Percentiles rank a stretch among this genome's conserved stretches.
Evolutionary conservation across 2,329 filamentous ascomycete species (phyloP).

Genomic region (Paecilomyces sp.): DNA sequence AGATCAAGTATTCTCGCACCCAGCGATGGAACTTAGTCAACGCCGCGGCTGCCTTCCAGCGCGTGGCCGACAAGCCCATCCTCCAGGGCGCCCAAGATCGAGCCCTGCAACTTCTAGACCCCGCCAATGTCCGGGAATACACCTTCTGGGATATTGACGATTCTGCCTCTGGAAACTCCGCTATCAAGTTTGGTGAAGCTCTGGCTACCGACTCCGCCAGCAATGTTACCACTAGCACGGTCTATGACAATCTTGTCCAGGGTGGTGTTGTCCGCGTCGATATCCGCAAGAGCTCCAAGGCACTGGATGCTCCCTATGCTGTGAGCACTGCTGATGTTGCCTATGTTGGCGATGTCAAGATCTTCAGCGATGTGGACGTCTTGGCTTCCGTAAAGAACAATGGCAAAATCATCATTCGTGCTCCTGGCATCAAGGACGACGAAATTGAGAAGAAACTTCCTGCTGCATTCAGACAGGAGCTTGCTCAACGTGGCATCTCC

Average conservation of each 20-base stretch:
- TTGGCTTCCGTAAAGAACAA: conserved; percentile 62
- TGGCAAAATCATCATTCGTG: conserved; percentile 67
- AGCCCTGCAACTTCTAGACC: conserved; percentile 49
- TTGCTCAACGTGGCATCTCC: conserved; percentile 63
- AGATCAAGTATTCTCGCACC: conserved; percentile 83
- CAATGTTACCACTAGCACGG: conserved; percentile 54
- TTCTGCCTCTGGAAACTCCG: conserved; percentile 59
- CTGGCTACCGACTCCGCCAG: conserved; percentile 53
- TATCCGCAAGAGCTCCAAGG: conserved; percentile 73
- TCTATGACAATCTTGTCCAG: conserved; percentile 56
- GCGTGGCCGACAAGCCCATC: conserved; percentile 35
- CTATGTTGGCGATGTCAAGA: conserved; percentile 70
- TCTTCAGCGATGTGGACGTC: conserved; percentile 72
- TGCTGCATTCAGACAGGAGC: conserved; percentile 58
- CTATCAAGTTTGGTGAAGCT: conserved; percentile 54
- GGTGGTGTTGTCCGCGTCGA: conserved; percentile 81
- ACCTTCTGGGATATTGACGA: conserved; percentile 88
- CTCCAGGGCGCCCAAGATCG: conserved; percentile 27
- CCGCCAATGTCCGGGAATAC: conserved; percentile 65
- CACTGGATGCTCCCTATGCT: conserved; percentile 76
- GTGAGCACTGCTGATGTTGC: conserved; percentile 71
- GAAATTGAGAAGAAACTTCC: conserved; percentile 83
- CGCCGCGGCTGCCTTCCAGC: conserved; percentile 38
- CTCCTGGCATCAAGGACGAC: conserved; percentile 75
- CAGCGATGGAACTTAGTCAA: conserved; percentile 53